Base-by-base conservation (phyloP, 176 grass and related monocot genomes). In the Aegilops bicornis region DNA sequence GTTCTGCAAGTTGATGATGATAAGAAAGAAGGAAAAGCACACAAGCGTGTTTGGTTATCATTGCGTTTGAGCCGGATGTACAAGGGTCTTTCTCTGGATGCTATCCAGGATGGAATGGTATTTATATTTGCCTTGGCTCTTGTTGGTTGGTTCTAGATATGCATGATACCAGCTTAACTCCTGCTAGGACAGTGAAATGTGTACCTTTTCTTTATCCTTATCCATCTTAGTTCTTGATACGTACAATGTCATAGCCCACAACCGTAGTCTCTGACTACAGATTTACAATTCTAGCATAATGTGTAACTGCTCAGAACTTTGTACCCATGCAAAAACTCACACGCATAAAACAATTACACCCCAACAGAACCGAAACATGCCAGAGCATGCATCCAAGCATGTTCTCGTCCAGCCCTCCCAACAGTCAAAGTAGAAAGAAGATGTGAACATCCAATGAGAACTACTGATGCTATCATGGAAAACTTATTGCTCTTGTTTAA, bases 51-150 rank as follows among this genome's bases (percentile, higher is more conserved):
- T 87, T 98, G 91, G 89, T 58, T 98, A 69, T 95, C 93, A 24
- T 83, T 98, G 63, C 86, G 90, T 61, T 77, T 98, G 50, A 95
- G 96, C 86, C 88, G 89, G 52, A 83, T 98, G 64, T 82, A 98
- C 67, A 98, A 94, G 76, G 90, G 96, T 39, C 84, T 98, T 88
- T 91, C 90, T n/a, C 75, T 98, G 47, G 96, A 98, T 89, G 91
- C 88, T 81, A 78, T 98, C 79, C 93, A 98, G 78, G 93, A 94
- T 64, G 96, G 93, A 89, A 98, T 98, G 96, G 96, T 98, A 95
- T 71, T 61, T 80, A 42, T 77, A 35, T 40, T 54, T 24, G 71
- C 62, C 72, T 73, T 30, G 31, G 7, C 32, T 71, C 27, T 68
- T 59, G 56, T 59, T 30, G 54, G 56, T 59, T 30, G 54, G 19